phyloP scores from a whole-genome alignment of 805 yeast genomes.

The Pichia californica region DNA sequence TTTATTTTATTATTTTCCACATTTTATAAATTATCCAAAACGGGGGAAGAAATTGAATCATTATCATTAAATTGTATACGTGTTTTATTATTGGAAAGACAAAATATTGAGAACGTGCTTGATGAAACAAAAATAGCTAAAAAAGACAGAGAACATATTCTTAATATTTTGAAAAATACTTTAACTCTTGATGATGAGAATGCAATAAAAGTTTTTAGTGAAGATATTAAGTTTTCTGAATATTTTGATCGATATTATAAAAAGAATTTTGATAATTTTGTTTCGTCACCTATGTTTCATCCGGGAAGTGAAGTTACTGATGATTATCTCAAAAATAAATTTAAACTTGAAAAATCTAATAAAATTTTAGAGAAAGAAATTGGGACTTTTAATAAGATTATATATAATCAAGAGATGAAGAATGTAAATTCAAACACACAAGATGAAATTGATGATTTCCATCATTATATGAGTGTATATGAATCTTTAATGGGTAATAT shows the following conservation, averaged over 20 bases:
- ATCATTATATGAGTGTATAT: conserved; percentile 42
- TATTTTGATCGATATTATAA: conserved; percentile 11
- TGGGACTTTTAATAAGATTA: conserved; percentile 30
- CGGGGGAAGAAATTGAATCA: conserved; percentile 12
- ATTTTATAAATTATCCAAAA: conserved; percentile 13
- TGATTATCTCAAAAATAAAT: neutral
- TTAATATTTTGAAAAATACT: conserved; percentile 3
- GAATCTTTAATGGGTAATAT: conserved; percentile 37
- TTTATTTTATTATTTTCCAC: conserved; percentile 11
- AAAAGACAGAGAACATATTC: neutral
- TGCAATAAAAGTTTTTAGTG: conserved; percentile 9
- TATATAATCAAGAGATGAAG: conserved; percentile 40
- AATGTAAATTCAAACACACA: conserved; percentile 50
- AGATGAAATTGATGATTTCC: conserved; percentile 58
- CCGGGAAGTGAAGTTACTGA: conserved; percentile 6
- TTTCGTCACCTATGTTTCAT: neutral
- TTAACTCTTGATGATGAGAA: conserved; percentile 19
- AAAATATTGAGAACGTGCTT: neutral
- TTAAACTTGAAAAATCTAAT: neutral
- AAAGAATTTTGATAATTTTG: conserved; percentile 2
- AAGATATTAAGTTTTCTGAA: conserved; percentile 9
- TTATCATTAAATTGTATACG: conserved; percentile 22
- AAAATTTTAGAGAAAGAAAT: conserved; percentile 22
- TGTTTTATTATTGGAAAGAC: conserved; percentile 12
- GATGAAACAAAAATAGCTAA: neutral